Conservation (phyloP, 2,329 filamentous ascomycete species). For the Tetracladium maxilliforme region DNA sequence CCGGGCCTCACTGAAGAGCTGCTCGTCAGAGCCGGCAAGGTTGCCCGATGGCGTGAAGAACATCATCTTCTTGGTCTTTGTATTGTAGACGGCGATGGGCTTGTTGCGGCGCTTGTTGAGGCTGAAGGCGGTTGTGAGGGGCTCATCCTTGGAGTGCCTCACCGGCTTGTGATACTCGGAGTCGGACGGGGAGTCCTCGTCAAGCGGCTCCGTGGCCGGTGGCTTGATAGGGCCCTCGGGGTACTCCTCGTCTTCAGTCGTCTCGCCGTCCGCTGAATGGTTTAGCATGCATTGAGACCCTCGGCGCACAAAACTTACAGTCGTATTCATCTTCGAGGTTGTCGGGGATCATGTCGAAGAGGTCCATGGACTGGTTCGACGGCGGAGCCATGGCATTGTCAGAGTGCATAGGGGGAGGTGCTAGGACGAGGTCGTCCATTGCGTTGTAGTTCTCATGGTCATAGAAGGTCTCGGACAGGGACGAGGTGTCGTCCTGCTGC, state of each 20-base stretch:
- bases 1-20: constrained; percentile 33
- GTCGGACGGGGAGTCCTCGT: constrained; percentile 29
- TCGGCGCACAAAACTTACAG: too few relatives aligned
- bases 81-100: constrained; percentile 42
- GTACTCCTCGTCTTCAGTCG: constrained; percentile 44
- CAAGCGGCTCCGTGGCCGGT: constrained; percentile 17
- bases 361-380: too few relatives aligned
- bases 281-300: too few relatives aligned
- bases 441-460: constrained; percentile 47
- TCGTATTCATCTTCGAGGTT: too few relatives aligned
- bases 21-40: constrained; percentile 38
- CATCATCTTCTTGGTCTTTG: constrained; percentile 44
- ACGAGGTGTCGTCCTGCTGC: constrained; percentile 45
- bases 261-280: constrained; percentile 40
- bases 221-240: constrained; percentile 32
- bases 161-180: constrained; percentile 32
- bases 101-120: constrained; percentile 38
- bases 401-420: constrained; percentile 14
- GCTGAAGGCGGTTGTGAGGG: constrained; percentile 37
- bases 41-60: constrained; percentile 40
- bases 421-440: constrained; percentile 21
- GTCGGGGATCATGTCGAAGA: too few relatives aligned
- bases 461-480: constrained; percentile 44
- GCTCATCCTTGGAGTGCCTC: constrained; percentile 32
- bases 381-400: constrained; percentile 10